Percentiles rank a stretch among this genome's conserved stretches.
These are phyloP conservation scores for Solanum corneliomulleri DNA, from an alignment of 257 asterid species.

Conservation along the genomic window DNA sequence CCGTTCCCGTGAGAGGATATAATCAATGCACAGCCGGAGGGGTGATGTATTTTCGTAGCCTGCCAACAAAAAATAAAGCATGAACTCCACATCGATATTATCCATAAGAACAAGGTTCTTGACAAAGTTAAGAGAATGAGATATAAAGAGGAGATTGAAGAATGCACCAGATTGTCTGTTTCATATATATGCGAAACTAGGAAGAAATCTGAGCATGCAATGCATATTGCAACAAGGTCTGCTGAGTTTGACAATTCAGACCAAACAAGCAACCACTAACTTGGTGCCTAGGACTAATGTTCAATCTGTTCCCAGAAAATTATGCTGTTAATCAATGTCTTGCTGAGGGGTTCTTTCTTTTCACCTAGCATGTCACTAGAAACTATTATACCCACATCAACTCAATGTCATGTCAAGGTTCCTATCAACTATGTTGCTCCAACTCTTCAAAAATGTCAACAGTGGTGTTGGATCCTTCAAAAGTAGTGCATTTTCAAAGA, in stretches of 20 bases:
- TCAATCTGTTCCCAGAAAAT: neutral
- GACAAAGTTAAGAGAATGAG: neutral
- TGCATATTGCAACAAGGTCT: neutral
- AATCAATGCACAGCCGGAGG: conserved; percentile 80
- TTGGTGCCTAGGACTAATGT: neutral
- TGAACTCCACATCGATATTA: neutral
- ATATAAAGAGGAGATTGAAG: neutral
- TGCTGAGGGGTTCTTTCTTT: neutral
- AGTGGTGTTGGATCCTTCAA: neutral
- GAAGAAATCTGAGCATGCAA: neutral
- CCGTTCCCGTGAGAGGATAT: conserved; percentile 51
- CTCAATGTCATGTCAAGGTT: neutral
- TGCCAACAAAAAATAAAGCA: conserved; percentile 14
- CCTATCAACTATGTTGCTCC: neutral
- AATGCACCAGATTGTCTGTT: neutral
- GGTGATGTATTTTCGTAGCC: conserved; percentile 76
- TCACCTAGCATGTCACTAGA: neutral
- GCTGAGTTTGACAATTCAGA: neutral
- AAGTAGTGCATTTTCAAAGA: neutral
- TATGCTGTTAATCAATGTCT: neutral
- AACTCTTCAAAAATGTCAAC: neutral
- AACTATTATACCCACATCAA: neutral
- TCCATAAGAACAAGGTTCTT: neutral
- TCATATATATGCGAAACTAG: conserved; percentile 3
- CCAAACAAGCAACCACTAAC: neutral